Conservation (phyloP, 108 stramenopile genomes). For the Epipyxis sp. region DNA sequence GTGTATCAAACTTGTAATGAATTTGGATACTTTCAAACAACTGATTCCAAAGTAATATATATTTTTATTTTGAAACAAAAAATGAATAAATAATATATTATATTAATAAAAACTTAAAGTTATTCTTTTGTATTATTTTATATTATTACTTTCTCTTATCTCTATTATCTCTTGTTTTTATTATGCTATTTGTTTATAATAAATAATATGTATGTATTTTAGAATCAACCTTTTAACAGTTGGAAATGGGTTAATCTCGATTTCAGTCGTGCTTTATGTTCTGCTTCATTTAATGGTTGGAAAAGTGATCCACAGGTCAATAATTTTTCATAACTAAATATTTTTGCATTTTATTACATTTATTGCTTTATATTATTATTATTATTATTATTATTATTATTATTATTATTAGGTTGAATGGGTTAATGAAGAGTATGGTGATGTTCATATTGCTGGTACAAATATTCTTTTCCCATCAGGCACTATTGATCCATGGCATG, state of each 20-base stretch:
- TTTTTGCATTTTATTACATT: too few species aligned
- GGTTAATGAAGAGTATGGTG: slow-evolving; percentile 32
- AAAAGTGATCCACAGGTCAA: slow-evolving; percentile 18
- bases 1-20: slow-evolving; percentile 46
- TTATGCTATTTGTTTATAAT: too few species aligned
- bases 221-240: slow-evolving; percentile 25
- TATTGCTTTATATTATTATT: not conserved
- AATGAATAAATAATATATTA: too few species aligned
- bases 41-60: too few species aligned
- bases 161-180: too few species aligned
- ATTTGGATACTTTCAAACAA: slow-evolving; percentile 47
- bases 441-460: slow-evolving; percentile 22
- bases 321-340: too few species aligned
- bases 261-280: slow-evolving; percentile 30
- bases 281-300: slow-evolving; percentile 30
- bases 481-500: slow-evolving; percentile 46
- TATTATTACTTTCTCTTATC: too few species aligned
- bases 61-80: too few species aligned
- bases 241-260: slow-evolving; percentile 18
- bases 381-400: not conserved
- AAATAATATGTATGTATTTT: too few species aligned
- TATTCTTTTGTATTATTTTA: too few species aligned
- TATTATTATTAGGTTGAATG: too few species aligned
- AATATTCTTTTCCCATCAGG: slow-evolving; percentile 38
- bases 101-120: too few species aligned